These are phyloP conservation scores for Sophora flavescens DNA, from an alignment of 306 rosid species.

Conservation along the genomic window DNA sequence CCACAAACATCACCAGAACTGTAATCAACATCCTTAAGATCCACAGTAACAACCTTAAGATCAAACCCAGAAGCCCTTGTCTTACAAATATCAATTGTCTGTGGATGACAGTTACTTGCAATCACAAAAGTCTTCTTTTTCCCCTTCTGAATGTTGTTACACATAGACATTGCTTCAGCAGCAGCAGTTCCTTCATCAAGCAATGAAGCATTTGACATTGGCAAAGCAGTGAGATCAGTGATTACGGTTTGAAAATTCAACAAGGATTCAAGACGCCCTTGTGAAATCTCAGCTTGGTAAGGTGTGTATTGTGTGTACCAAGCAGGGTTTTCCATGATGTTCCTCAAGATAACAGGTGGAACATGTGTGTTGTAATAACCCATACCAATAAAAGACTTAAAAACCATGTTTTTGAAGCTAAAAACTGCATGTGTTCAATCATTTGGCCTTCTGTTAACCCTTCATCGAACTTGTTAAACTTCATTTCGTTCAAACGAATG, in stretches of 20 bases:
- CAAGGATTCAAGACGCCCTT: conserved; percentile 92
- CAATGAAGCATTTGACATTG: conserved; percentile 98
- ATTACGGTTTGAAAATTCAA: conserved; percentile 87
- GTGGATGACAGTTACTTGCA: conserved; percentile 91
- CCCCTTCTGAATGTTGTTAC: conserved; percentile 83
- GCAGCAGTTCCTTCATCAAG: conserved; percentile 99
- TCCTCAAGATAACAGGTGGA: conserved; percentile 95
- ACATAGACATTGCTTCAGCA: conserved; percentile 99
- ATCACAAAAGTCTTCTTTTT: conserved; percentile 93
- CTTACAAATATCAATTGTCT: conserved; percentile 84
- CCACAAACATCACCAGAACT: conserved; percentile 95
- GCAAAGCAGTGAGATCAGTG: conserved; percentile 93
- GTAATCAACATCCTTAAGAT: conserved; percentile 85
- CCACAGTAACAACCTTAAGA: conserved; percentile 69
- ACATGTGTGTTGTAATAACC: conserved; percentile 93
- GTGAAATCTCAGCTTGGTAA: conserved; percentile 98
- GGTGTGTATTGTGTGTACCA: conserved; percentile 99
- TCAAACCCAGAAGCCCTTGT: conserved; percentile 96
- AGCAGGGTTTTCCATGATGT: conserved; percentile 96
- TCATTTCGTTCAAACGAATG: conserved; percentile 72
- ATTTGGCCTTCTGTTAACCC: conserved; percentile 91
- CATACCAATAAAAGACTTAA: conserved; percentile 89
- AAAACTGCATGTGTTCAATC: conserved; percentile 83
- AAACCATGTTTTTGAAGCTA: conserved; percentile 87
- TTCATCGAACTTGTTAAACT: conserved; percentile 77